A percentile compares a stretch with the other conserved stretches of the same genome.
Conservation (phyloP, 345 rosid species). For the Orychophragmus violaceus region DNA sequence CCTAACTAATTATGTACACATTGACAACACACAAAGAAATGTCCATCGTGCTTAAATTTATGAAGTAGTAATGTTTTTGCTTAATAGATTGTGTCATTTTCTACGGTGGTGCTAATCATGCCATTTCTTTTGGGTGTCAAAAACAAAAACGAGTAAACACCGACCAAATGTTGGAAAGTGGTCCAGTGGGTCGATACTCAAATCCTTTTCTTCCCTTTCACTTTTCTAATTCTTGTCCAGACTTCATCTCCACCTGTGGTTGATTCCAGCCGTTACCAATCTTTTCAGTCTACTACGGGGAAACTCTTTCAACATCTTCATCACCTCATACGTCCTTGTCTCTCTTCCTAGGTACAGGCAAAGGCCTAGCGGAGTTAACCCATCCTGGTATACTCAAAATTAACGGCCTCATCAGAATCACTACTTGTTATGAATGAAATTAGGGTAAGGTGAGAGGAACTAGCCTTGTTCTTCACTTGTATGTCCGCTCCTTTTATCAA, state of each 20-base stretch:
- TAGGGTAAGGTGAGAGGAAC: neutral
- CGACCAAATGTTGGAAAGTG: conserved; percentile 4
- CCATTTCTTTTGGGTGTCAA: neutral
- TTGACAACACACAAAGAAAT: too few relatives aligned
- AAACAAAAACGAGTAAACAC: neutral
- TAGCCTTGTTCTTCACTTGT: conserved; percentile 51
- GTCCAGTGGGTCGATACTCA: too few relatives aligned
- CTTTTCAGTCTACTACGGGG: conserved; percentile 34
- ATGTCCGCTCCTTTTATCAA: conserved; percentile 73
- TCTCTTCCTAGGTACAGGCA: conserved; percentile 66
- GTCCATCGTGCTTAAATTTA: too few relatives aligned
- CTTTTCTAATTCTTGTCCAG: neutral
- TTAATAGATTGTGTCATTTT: too few relatives aligned
- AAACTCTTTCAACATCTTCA: conserved; percentile 69
- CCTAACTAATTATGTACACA: too few relatives aligned
- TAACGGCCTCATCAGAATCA: neutral
- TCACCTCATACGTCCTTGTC: conserved; percentile 58
- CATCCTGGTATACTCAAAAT: conserved; percentile 47
- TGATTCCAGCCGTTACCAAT: neutral
- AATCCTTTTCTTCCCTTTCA: too few relatives aligned
- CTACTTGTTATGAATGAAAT: neutral
- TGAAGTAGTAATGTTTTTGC: too few relatives aligned
- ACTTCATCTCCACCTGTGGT: neutral
- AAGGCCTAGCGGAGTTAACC: conserved; percentile 71
- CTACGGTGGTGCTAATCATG: too few relatives aligned